phyloP scores from a whole-genome alignment of 2,329 filamentous ascomycete species.

The Herpotrichia juniperi region DNA sequence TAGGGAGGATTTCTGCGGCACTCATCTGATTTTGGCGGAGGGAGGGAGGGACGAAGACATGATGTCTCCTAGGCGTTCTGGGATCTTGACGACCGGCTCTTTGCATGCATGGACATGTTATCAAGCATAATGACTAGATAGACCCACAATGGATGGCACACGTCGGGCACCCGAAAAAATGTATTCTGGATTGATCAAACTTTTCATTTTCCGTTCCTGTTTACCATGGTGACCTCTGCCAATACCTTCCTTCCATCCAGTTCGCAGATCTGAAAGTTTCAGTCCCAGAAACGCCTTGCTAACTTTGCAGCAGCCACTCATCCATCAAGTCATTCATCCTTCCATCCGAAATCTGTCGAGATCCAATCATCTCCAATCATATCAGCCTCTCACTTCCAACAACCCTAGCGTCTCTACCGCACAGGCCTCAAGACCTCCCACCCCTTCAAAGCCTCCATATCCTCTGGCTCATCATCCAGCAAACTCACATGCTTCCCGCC shows the following conservation, averaged over 20 bases:
- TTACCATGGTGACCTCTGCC: neutral
- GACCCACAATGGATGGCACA: neutral
- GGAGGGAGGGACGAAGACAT: neutral
- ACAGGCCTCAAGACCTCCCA: constrained; percentile 48
- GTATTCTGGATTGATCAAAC: no score
- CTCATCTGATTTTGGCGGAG: neutral
- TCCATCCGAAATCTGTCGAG: neutral
- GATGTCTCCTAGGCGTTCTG: neutral
- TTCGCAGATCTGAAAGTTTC: no score
- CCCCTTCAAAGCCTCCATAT: constrained; percentile 39
- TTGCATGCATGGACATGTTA: constrained; percentile 1
- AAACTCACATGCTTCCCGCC: constrained; percentile 28
- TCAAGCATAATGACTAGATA: constrained; percentile 1
- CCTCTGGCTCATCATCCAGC: constrained; percentile 44
- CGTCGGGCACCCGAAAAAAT: neutral
- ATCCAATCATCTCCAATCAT: neutral
- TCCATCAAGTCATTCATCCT: no score
- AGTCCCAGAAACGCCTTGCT: no score
- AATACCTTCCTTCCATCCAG: no score
- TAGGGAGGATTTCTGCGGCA: neutral
- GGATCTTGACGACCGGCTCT: neutral
- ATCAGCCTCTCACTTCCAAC: neutral
- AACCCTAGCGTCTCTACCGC: constrained; percentile 9
- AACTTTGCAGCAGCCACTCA: no score
- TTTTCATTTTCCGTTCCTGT: neutral